These are phyloP conservation scores for Solanum habrochaites DNA, from an alignment of 257 asterid species.

Conservation along the genomic window DNA sequence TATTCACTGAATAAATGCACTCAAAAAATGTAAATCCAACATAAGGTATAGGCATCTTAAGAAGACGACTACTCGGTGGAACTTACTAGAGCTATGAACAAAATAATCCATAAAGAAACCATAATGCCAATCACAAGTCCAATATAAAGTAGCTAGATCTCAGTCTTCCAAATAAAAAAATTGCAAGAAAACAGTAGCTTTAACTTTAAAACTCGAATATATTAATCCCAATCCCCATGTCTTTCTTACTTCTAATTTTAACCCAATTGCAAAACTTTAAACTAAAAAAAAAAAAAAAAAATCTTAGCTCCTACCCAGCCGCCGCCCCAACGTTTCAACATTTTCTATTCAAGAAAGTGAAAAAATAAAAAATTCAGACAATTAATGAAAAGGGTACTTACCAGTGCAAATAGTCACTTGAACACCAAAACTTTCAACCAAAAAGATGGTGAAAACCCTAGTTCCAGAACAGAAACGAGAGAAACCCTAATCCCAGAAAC, in stretches of 20 bases:
- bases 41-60: not conserved
- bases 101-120: not conserved
- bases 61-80: not conserved
- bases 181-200: not conserved
- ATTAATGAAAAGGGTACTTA: not conserved
- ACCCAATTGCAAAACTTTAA: not conserved
- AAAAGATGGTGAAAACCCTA: not conserved
- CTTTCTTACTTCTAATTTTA: not conserved
- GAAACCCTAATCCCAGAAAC: slow-evolving; percentile 5
- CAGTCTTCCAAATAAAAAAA: not conserved
- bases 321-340: not conserved
- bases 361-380: not conserved
- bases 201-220: not conserved
- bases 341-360: not conserved
- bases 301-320: no score
- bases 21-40: not conserved
- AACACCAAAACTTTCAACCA: not conserved
- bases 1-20: not conserved
- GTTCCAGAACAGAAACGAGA: not conserved
- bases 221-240: not conserved
- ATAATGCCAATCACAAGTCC: not conserved
- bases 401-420: not conserved
- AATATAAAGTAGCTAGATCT: not conserved
- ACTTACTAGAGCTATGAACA: not conserved
- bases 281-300: not conserved